A percentile compares a stretch with the other conserved stretches of the same genome.
phyloP scores from a whole-genome alignment of 352 stramenopile species.

The Phytophthora sojae region DNA sequence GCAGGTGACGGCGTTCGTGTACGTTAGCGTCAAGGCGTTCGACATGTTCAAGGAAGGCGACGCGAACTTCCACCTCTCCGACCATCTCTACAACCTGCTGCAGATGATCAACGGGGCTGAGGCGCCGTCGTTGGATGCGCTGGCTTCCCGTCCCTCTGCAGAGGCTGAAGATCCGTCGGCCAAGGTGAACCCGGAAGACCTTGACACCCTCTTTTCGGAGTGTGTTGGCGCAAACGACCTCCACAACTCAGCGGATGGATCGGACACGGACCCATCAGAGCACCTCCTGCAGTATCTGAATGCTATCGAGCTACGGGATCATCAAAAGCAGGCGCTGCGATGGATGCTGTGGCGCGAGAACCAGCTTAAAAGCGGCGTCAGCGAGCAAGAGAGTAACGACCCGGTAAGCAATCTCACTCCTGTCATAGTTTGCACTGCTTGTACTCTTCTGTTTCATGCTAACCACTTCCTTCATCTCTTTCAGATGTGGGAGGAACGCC shows the following conservation, averaged over 20 bases:
- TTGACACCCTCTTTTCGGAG: slow-evolving; percentile 79
- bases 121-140: slow-evolving; percentile 17
- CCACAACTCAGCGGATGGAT: slow-evolving; percentile 14
- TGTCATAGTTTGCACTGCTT: not conserved
- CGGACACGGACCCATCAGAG: slow-evolving; percentile 37
- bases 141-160: not conserved
- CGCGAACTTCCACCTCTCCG: slow-evolving; percentile 68
- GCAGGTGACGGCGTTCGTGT: slow-evolving; percentile 64
- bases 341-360: slow-evolving; percentile 91
- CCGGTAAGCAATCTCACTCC: slow-evolving; percentile 41
- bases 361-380: slow-evolving; percentile 31
- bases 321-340: slow-evolving; percentile 83
- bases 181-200: slow-evolving; percentile 44
- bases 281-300: slow-evolving; percentile 61
- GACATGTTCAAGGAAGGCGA: slow-evolving; percentile 69
- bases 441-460: not conserved
- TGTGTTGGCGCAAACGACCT: slow-evolving; percentile 48
- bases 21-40: slow-evolving; percentile 66
- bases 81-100: slow-evolving; percentile 66
- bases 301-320: slow-evolving; percentile 72
- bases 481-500: slow-evolving; percentile 79
- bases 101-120: slow-evolving; percentile 49
- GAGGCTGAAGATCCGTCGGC: slow-evolving; percentile 22
- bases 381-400: slow-evolving; percentile 46
- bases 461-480: slow-evolving; percentile 9